Evolutionary conservation across 805 yeast species (phyloP).

Genomic region (Wickerhamiella kurtzmanii): DNA sequence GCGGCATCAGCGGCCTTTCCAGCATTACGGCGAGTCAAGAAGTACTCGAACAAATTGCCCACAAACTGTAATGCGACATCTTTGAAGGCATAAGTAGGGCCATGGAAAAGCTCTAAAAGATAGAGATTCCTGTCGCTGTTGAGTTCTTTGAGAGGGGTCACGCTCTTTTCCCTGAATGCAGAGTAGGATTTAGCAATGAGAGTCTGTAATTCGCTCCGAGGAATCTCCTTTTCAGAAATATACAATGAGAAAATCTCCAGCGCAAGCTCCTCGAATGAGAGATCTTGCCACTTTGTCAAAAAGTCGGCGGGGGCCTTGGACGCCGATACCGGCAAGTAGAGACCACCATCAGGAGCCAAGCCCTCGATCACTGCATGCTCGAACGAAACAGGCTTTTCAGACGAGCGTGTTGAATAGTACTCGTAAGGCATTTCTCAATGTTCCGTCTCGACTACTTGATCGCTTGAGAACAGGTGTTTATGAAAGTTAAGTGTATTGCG

Average conservation of each 20-base stretch:
- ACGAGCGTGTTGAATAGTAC: slow-evolving; percentile 31
- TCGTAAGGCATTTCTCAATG: slow-evolving; percentile 14
- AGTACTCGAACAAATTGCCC: slow-evolving; percentile 91
- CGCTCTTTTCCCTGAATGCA: slow-evolving; percentile 76
- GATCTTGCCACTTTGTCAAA: slow-evolving; percentile 52
- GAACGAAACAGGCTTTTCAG: slow-evolving; percentile 23
- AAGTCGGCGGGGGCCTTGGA: slow-evolving; percentile 52
- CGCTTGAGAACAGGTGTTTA: too few species aligned
- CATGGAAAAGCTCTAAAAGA: slow-evolving; percentile 88
- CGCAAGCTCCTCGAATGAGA: slow-evolving; percentile 77
- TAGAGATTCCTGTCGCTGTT: slow-evolving; percentile 49
- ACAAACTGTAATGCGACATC: slow-evolving; percentile 97
- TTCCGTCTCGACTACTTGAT: not conserved
- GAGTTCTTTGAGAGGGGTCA: slow-evolving; percentile 62
- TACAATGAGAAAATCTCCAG: slow-evolving; percentile 72
- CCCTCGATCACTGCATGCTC: slow-evolving; percentile 44
- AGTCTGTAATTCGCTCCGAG: slow-evolving; percentile 47
- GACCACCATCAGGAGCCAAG: slow-evolving; percentile 92
- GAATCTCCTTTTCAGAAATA: slow-evolving; percentile 59
- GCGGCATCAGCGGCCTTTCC: slow-evolving; percentile 33
- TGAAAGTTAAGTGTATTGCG: not conserved
- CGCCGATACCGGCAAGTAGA: slow-evolving; percentile 73
- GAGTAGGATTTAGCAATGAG: slow-evolving; percentile 67
- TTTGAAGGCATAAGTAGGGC: slow-evolving; percentile 98
- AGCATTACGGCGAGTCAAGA: slow-evolving; percentile 59